Conservation (phyloP, 1,284 basidiomycete genomes). For the Sporisorium sorghi region DNA sequence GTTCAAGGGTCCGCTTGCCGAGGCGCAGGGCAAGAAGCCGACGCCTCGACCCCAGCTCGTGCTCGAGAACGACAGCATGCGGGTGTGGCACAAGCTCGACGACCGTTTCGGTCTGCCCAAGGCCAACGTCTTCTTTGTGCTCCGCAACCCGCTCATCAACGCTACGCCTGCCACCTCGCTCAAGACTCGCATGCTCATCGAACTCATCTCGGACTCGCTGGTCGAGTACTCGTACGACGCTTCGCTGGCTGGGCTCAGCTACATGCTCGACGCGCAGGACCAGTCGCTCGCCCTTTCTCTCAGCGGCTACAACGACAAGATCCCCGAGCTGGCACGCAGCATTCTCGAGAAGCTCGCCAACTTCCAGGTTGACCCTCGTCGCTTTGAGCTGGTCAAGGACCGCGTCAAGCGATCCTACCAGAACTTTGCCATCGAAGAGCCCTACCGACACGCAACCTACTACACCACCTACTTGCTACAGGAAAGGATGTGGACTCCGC, state of each 20-base stretch:
- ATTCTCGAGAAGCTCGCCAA: slow-evolving; percentile 80
- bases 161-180: slow-evolving; percentile 63
- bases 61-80: slow-evolving; percentile 53
- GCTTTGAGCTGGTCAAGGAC: slow-evolving; percentile 87
- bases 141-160: slow-evolving; percentile 69
- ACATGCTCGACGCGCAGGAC: slow-evolving; percentile 77
- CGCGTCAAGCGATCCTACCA: slow-evolving; percentile 72
- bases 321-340: slow-evolving; percentile 80
- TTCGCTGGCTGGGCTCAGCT: slow-evolving; percentile 87
- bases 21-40: slow-evolving; percentile 46
- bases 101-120: slow-evolving; percentile 68
- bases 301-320: slow-evolving; percentile 94
- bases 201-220: slow-evolving; percentile 87
- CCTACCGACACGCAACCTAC: slow-evolving; percentile 84
- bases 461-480: slow-evolving; percentile 80
- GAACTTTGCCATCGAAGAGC: slow-evolving; percentile 88
- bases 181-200: slow-evolving; percentile 79
- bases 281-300: slow-evolving; percentile 80
- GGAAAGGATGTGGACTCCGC: slow-evolving; percentile 81
- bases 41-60: slow-evolving; percentile 63
- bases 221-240: slow-evolving; percentile 94
- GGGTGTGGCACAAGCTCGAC: slow-evolving; percentile 69
- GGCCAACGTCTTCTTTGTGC: slow-evolving; percentile 65
- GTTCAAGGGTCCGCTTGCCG: slow-evolving; percentile 41
- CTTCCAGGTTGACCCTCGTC: slow-evolving; percentile 78